Base-by-base conservation (phyloP, 2,329 filamentous ascomycete species). In the Drechslerella dactyloides region DNA sequence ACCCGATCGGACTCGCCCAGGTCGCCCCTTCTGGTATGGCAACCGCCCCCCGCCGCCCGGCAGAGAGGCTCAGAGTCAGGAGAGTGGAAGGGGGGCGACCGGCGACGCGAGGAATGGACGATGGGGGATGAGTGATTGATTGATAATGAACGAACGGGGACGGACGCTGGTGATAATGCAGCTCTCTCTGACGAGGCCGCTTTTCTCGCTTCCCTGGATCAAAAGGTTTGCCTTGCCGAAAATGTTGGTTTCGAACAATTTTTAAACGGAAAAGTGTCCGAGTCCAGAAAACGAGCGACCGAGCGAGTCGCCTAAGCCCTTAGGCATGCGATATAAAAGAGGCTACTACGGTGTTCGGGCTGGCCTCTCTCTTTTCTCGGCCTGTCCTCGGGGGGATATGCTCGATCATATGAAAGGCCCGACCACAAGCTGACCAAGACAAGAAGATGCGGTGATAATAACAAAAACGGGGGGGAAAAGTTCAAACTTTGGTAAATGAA, bases 231-330 rank as follows among this genome's bases (percentile, higher is more conserved):
- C 59, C 53, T 70, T 70, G 66, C 66, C 66, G 66, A 70, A 70
- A 33, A 48, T 70, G 66, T 63, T 69, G 65, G 66, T 69, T 69
- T 63, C 65, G 65, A 69, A 58, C 65, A 70, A 27, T 63, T 19
- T 69, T 70, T 59, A 64, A 70, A 55, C 52, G 66, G 66, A 60
- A 70, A 70, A 70, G 66, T 70, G 66, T 60, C 66, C 66, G 66
- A 70, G 66, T 59, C 59, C 59, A 70, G 66, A 70, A 42, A 48
- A 33, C 19, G 44, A 48, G 59, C 63, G 54, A 70, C 50, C 52
- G 60, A 62, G 58, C 59, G 66, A 59, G 66, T 70, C 66, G 66
- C 58, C 59, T 70, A 70, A 70, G 63, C 48, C 58, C 64, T 59
- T 59, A 55, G 57, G 55, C 48, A 51, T 19, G 19, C 19, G n/a